Evolutionary conservation across 352 stramenopile genomes (phyloP).

Genomic region (Phytophthora parvispora): DNA sequence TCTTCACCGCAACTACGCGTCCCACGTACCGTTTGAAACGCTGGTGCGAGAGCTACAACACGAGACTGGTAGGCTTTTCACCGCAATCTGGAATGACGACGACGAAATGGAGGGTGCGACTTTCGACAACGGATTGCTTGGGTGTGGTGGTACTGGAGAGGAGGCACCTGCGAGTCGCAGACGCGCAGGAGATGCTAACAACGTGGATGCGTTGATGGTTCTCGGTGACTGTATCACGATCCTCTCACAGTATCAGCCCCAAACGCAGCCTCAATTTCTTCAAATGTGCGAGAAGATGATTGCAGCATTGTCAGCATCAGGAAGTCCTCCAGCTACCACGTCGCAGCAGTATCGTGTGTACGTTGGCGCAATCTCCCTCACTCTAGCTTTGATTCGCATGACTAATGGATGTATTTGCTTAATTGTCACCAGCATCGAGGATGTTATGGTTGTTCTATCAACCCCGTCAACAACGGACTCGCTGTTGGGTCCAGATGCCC

Average conservation of each 20-base stretch:
- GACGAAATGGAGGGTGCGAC: constrained; percentile 38
- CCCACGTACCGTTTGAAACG: constrained; percentile 40
- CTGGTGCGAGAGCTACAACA: constrained; percentile 55
- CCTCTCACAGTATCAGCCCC: constrained; percentile 39
- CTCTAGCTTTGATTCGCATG: neutral
- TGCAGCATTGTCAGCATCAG: constrained; percentile 19
- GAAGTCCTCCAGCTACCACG: constrained; percentile 14
- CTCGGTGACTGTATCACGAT: constrained; percentile 51
- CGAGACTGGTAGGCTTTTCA: constrained; percentile 39
- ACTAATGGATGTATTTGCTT: neutral
- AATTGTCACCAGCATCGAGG: constrained; percentile 26
- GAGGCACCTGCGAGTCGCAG: constrained; percentile 21
- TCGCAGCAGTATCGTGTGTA: constrained; percentile 43
- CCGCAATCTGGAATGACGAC: constrained; percentile 25
- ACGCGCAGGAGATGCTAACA: constrained; percentile 17
- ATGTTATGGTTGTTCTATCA: constrained; percentile 30
- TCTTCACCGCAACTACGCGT: constrained; percentile 41
- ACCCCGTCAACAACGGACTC: neutral
- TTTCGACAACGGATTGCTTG: constrained; percentile 57
- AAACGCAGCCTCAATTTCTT: constrained; percentile 28
- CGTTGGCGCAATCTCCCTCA: constrained; percentile 8
- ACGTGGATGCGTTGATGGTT: constrained; percentile 44
- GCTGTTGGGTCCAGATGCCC: neutral
- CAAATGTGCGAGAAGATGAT: constrained; percentile 45
- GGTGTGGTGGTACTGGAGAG: constrained; percentile 25